A percentile compares a stretch with the other conserved stretches of the same genome.
These are phyloP conservation scores for Larix kaempferi DNA, from an alignment of 75 land plant genomes.

Conservation along the genomic window DNA sequence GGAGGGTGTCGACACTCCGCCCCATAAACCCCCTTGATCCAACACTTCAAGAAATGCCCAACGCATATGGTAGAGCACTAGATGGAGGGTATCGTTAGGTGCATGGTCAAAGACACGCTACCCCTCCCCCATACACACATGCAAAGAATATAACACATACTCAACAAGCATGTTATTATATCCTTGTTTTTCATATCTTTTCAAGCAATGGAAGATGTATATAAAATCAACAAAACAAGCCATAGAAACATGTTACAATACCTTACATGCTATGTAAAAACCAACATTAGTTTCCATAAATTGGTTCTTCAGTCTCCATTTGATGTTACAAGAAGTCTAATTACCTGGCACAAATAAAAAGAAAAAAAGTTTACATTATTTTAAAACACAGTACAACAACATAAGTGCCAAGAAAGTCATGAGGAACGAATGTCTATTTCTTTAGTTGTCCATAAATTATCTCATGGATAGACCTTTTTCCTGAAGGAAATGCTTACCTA, in stretches of 20 bases:
- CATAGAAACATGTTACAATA: slow-evolving; percentile 15
- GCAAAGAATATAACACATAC: no score
- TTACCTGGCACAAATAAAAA: slow-evolving; percentile 51
- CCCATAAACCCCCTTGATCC: no score
- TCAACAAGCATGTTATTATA: background rate
- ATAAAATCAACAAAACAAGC: background rate
- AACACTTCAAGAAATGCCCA: no score
- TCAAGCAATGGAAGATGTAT: background rate
- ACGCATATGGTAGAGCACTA: no score
- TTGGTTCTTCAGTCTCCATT: slow-evolving; percentile 97
- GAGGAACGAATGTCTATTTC: background rate
- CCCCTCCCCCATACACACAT: no score
- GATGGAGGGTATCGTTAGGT: no score
- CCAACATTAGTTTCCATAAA: slow-evolving; percentile 97
- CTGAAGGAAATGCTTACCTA: background rate
- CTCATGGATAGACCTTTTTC: no score
- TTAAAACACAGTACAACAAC: background rate
- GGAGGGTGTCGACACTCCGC: no score
- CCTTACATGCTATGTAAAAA: slow-evolving; percentile 98
- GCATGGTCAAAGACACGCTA: no score
- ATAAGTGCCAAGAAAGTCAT: background rate
- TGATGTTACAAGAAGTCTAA: slow-evolving; percentile 89
- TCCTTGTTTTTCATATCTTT: background rate
- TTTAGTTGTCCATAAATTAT: no score
- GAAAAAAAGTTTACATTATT: background rate